Percentiles rank a stretch among this genome's conserved stretches.
Conservation (phyloP, 2,329 filamentous ascomycete genomes). For the Nemania sp. region DNA sequence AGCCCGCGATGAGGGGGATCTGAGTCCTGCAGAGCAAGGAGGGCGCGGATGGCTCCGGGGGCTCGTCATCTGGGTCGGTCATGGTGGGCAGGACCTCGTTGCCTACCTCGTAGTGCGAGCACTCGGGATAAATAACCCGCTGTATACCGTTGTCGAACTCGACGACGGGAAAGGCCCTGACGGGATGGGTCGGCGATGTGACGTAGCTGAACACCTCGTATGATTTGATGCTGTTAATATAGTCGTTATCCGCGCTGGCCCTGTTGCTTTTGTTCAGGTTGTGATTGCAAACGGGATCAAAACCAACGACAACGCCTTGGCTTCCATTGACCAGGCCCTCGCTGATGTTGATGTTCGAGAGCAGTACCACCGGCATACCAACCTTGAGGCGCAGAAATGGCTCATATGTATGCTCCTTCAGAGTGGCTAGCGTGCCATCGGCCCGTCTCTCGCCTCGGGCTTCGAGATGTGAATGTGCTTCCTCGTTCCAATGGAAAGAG, state of each 20-base stretch:
- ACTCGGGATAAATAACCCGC: not conserved
- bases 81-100: not conserved
- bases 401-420: not conserved
- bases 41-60: not conserved
- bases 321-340: not conserved
- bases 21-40: not conserved
- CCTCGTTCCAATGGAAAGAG: not conserved
- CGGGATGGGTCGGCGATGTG: not conserved
- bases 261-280: not conserved
- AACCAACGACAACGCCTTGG: not conserved
- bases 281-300: not conserved
- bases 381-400: not conserved
- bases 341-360: not conserved
- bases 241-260: not conserved
- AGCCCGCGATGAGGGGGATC: not conserved
- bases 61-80: too few relatives aligned
- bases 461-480: not conserved
- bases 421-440: not conserved
- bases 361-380: not conserved
- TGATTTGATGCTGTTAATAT: not conserved
- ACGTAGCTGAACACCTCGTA: not conserved
- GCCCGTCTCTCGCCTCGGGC: not conserved
- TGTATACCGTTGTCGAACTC: not conserved
- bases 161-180: not conserved
- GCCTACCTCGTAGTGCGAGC: not conserved